Base-by-base conservation (phyloP, 2,329 filamentous ascomycete species). In the Alternaria sp. region DNA sequence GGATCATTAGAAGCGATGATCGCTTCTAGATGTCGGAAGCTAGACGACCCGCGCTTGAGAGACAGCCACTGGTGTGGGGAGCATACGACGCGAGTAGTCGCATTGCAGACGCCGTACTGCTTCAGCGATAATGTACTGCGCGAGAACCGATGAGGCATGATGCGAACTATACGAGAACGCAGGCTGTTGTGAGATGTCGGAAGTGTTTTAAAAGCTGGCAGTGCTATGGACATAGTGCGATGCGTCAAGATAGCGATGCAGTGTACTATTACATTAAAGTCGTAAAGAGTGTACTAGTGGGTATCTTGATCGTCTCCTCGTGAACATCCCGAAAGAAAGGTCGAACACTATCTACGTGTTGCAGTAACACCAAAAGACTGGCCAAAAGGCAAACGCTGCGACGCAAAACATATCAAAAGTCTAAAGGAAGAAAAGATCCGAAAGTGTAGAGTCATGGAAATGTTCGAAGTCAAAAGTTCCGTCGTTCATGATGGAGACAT, bases 211-310 rank as follows among this genome's bases (percentile, higher is more conserved):
- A 12, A 5, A 37, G 28, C 12, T 51, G 28, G 26, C 20, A 3
- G 37, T 25, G 14, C 15, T 18, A 53, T 61, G 57, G 26, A 58
- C 25, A 59, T 25, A 12, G 51, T 43, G 33, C 8, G 8, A 18
- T 28, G 51, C 33, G 23, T 23, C 2, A 15, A 28, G 15, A 21
- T 44, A 28, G 10, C 20, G 43, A 49, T 20, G 18, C 30, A 21
- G 11, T 49, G 37, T 37, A 23, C 23, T 49, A 58, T 60, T 68
- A 56, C 55, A 60, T 56, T 63, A 60, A 45, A 65, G 33, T 64
- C 15, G 11, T 68, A 70, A 60, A 43, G 66, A 70, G 64, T 51
- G 66, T 69, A 69, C 56, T 66, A 70, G 67, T 70, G 67, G 63
- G 63, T 67, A 69, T 69, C 58, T 59, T n/a, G 54, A 53, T 54